Evolutionary conservation across 2,329 filamentous ascomycete genomes (phyloP).

Genomic region (Arthrobotrys megalospora): DNA sequence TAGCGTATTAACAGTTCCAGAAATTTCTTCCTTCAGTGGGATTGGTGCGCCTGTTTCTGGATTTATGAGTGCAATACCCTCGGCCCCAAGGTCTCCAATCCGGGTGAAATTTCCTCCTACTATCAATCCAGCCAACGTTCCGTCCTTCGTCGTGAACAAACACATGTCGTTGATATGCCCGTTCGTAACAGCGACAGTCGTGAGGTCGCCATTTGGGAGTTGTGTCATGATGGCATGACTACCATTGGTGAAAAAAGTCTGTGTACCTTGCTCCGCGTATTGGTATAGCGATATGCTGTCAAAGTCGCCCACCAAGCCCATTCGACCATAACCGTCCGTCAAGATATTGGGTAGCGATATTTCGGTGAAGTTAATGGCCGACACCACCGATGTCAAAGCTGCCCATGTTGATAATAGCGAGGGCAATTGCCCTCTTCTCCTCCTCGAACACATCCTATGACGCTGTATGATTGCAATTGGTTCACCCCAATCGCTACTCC

Average conservation of each 20-base stretch:
- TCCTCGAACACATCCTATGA: constrained; percentile 53
- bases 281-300: constrained; percentile 91
- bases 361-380: constrained; percentile 53
- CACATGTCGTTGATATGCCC: constrained; percentile 92
- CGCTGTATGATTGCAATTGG: constrained; percentile 32
- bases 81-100: constrained; percentile 81
- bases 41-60: constrained; percentile 79
- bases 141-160: constrained; percentile 78
- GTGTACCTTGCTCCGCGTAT: constrained; percentile 83
- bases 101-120: constrained; percentile 97
- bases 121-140: constrained; percentile 80
- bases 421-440: constrained; percentile 52
- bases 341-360: constrained; percentile 42
- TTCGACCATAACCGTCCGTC: constrained; percentile 51
- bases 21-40: constrained; percentile 80
- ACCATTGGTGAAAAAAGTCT: constrained; percentile 78
- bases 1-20: constrained; percentile 84
- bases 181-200: constrained; percentile 81
- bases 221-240: constrained; percentile 84
- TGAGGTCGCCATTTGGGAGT: constrained; percentile 87
- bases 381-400: constrained; percentile 45
- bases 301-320: constrained; percentile 78
- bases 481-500: constrained; percentile 33
- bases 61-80: constrained; percentile 85
- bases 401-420: constrained; percentile 58